phyloP scores from a whole-genome alignment of 148 eudicot genomes.

The Polygonum maritimum region DNA sequence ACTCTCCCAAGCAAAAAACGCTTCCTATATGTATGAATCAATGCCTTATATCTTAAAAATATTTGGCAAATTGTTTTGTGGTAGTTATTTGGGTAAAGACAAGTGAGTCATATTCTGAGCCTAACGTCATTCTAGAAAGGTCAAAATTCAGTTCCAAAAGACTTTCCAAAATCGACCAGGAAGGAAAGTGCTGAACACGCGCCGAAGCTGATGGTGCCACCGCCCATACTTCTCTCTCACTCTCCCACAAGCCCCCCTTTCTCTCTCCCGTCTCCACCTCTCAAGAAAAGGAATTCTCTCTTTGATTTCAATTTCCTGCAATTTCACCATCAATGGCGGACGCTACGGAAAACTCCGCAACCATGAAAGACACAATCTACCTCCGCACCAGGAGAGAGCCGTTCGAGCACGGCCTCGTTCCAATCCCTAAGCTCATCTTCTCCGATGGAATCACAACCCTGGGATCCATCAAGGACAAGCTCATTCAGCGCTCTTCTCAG shows the following conservation, averaged over 20 bases:
- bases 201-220: constrained; percentile 10
- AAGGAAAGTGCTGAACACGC: neutral
- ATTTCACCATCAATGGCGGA: constrained; percentile 24
- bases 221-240: constrained; percentile 6
- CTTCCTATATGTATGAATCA: neutral
- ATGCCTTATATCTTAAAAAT: neutral
- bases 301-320: neutral
- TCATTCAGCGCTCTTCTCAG: constrained; percentile 23
- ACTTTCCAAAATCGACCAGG: neutral
- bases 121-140: neutral
- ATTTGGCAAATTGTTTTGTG: no score
- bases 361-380: constrained; percentile 22
- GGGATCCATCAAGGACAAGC: constrained; percentile 41
- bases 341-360: constrained; percentile 16
- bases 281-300: neutral
- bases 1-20: neutral
- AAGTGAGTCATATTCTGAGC: no score
- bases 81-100: no score
- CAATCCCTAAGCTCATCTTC: constrained; percentile 85
- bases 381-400: constrained; percentile 76
- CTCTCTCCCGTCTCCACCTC: constrained; percentile 14
- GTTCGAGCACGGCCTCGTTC: constrained; percentile 90
- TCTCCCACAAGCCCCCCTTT: neutral
- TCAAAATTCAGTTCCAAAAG: neutral
- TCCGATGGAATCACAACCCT: constrained; percentile 58